Evolutionary conservation across 768 basidiomycete genomes (phyloP).

Genomic region (Tubosaeta sp.): DNA sequence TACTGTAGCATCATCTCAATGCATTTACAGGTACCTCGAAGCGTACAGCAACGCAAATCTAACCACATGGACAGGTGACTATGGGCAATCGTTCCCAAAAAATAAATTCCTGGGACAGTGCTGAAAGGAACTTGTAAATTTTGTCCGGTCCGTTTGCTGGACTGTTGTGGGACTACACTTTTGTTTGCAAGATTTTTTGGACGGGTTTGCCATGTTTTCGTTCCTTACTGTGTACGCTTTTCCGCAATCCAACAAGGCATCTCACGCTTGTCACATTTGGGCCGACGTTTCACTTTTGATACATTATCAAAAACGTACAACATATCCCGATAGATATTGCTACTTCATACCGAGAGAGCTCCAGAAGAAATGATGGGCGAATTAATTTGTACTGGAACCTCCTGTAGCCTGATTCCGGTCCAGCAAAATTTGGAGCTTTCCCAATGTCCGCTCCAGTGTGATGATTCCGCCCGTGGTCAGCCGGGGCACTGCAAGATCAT

Average conservation of each 20-base stretch:
- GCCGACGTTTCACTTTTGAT: slow-evolving; percentile 10
- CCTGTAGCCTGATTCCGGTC: slow-evolving; percentile 14
- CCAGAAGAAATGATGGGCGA: slow-evolving; percentile 12
- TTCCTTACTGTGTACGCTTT: slow-evolving; percentile 19
- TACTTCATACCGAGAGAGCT: slow-evolving; percentile 18
- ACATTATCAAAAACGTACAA: slow-evolving; percentile 26
- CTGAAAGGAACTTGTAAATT: slow-evolving; percentile 26
- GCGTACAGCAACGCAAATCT: slow-evolving; percentile 83
- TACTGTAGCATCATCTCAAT: slow-evolving; percentile 1
- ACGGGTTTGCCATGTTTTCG: slow-evolving; percentile 13
- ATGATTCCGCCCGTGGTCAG: slow-evolving; percentile 78
- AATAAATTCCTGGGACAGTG: slow-evolving; percentile 60
- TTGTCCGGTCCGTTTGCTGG: slow-evolving; percentile 4
- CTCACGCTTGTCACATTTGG: slow-evolving; percentile 1
- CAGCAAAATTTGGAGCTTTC: slow-evolving; percentile 52
- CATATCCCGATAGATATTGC: slow-evolving; percentile 23
- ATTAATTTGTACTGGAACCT: slow-evolving; percentile 14
- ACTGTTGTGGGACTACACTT: slow-evolving; percentile 2
- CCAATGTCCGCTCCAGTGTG: slow-evolving; percentile 69
- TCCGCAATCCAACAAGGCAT: slow-evolving; percentile 1
- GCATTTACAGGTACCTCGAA: slow-evolving; percentile 42
- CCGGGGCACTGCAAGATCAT: slow-evolving; percentile 62
- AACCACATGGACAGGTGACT: slow-evolving; percentile 70
- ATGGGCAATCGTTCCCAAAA: slow-evolving; percentile 64
- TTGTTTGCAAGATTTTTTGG: slow-evolving; percentile 16